Base-by-base conservation (phyloP, 306 rosid species). In the Corylus americana region DNA sequence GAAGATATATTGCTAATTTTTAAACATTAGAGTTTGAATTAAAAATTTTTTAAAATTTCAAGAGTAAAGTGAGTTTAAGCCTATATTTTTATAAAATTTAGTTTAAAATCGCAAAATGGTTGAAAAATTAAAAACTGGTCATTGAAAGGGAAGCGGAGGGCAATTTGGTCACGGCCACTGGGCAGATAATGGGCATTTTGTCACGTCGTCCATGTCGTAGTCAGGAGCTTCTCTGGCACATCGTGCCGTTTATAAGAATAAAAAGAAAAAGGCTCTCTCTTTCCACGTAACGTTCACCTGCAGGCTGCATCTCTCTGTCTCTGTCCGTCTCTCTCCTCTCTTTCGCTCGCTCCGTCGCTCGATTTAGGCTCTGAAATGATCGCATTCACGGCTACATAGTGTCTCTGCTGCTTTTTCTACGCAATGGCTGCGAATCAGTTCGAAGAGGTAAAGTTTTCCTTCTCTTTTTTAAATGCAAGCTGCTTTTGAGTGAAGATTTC, bases 341-440 rank as follows among this genome's bases (percentile, higher is more conserved):
- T 77, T 5, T 67, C 76, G 47, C 80, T 64, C 29, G 76, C 73
- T 25, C 88, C 22, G 66, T 79, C 78, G 72, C 77, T 58, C 39
- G n/a, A 73, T 70, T 48, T 57, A 0, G 3, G 4, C 54, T 49
- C 66, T 75, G 11, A 39, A 18, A 47, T 50, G 82, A 63, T 22
- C 78, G 53, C 79, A 84, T 35, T 67, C 62, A 22, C 7, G 11
- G n/a, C 49, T 47, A 1, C 61, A 44, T 5, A 1, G 47, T 31
- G 29, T 45, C 49, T 70, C 29, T 37, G 71, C 69, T 11, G 49
- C 74, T 44, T 1, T 75, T 68, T 55, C 70, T 50, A 80, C 44
- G 37, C 81, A 78, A 88, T 87, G 94, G 85, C 91, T 2, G 64
- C 80, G 11, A 78, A 82, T 84, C 79, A 78, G 59, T 82, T 83